Evolutionary conservation across 805 yeast species (phyloP).

Genomic region (Sporopachydermia lactativora): DNA sequence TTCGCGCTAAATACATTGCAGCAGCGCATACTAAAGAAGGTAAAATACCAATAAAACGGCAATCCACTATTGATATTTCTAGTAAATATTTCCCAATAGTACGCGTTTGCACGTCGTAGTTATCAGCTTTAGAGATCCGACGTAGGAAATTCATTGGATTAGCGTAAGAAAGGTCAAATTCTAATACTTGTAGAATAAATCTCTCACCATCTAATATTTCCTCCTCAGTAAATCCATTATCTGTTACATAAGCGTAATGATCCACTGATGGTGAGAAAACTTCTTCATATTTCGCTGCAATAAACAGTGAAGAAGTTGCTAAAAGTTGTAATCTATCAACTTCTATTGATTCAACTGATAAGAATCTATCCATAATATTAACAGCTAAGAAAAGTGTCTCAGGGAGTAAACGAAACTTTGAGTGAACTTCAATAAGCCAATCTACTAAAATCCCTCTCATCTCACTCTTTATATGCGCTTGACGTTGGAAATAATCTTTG

Average conservation of each 20-base stretch:
- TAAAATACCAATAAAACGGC: constrained; percentile 52
- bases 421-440: constrained; percentile 86
- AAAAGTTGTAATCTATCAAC: constrained; percentile 71
- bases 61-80: constrained; percentile 66
- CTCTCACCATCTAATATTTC: constrained; percentile 78
- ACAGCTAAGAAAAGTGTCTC: constrained; percentile 77
- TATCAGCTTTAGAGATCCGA: constrained; percentile 82
- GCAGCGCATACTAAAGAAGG: constrained; percentile 81
- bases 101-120: constrained; percentile 71
- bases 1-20: constrained; percentile 73
- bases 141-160: constrained; percentile 84
- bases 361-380: constrained; percentile 76
- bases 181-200: constrained; percentile 54
- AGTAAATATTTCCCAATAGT: constrained; percentile 75
- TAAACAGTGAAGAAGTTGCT: constrained; percentile 75
- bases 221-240: constrained; percentile 68
- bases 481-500: constrained; percentile 41
- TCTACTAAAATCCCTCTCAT: constrained; percentile 84
- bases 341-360: constrained; percentile 59
- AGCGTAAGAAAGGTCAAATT: constrained; percentile 71
- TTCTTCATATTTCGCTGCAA: constrained; percentile 91
- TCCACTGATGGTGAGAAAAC: constrained; percentile 76
- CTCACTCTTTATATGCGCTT: constrained; percentile 57
- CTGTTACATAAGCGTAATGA: constrained; percentile 79
- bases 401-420: constrained; percentile 67